A percentile compares a stretch with the other conserved stretches of the same genome.
phyloP scores from a whole-genome alignment of 2,329 filamentous ascomycete species.

The Monosporascus cannonballus region DNA sequence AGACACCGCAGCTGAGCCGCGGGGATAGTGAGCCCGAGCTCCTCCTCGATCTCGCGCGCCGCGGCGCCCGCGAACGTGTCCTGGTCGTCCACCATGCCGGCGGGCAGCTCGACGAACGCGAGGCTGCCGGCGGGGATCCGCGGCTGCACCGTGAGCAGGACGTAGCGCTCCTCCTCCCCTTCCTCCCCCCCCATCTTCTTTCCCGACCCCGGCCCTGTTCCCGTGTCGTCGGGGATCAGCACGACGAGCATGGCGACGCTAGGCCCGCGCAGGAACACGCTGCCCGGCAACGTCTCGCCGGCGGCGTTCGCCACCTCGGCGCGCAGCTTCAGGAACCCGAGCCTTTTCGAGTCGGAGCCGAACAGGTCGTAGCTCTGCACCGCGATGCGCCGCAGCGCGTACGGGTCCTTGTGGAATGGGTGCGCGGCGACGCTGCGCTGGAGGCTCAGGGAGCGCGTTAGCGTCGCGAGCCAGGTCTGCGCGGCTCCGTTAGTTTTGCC shows the following conservation, averaged over 20 bases:
- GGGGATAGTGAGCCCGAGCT: slow-evolving; percentile 48
- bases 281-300: slow-evolving; percentile 46
- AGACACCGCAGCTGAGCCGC: slow-evolving; percentile 42
- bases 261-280: slow-evolving; percentile 52
- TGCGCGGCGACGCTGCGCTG: slow-evolving; percentile 36
- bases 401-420: slow-evolving; percentile 49
- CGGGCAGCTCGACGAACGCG: slow-evolving; percentile 50
- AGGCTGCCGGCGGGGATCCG: slow-evolving; percentile 50
- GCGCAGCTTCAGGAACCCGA: slow-evolving; percentile 53
- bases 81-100: slow-evolving; percentile 50
- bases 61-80: slow-evolving; percentile 51
- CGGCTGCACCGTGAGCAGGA: slow-evolving; percentile 54
- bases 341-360: slow-evolving; percentile 16
- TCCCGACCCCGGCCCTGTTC: slow-evolving; percentile 19
- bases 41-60: slow-evolving; percentile 55
- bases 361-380: slow-evolving; percentile 51
- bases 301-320: slow-evolving; percentile 41
- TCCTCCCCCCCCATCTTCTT: not conserved
- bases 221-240: slow-evolving; percentile 45
- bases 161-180: slow-evolving; percentile 41
- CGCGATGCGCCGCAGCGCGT: slow-evolving; percentile 42
- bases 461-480: slow-evolving; percentile 44
- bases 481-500: too few relatives aligned
- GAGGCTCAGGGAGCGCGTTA: slow-evolving; percentile 39
- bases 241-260: slow-evolving; percentile 56